These are phyloP conservation scores for Pinus tabuliformis DNA, from an alignment of 75 land plant species.

Conservation along the genomic window DNA sequence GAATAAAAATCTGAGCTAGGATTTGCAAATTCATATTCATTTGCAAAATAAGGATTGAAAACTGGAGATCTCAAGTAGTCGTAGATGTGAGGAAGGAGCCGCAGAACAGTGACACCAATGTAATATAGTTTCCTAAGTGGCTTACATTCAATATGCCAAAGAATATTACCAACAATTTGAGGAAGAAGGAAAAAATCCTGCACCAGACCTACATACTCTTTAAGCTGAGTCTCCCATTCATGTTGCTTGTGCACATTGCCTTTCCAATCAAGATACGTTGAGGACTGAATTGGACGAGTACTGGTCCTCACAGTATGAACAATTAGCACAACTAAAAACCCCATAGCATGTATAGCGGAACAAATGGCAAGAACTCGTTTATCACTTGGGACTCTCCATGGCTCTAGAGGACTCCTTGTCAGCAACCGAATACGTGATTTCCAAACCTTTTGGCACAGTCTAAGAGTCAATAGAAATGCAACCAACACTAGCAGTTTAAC, in stretches of 20 bases:
- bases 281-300: constrained; percentile 6
- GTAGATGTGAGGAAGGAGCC: constrained; percentile 66
- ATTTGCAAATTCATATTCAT: constrained; percentile 57
- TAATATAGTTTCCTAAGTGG: constrained; percentile 56
- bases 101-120: constrained; percentile 56
- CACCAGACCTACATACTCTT: constrained; percentile 64
- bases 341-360: constrained; percentile 41
- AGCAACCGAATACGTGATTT: constrained; percentile 55
- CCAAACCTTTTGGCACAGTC: constrained; percentile 71
- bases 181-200: constrained; percentile 82
- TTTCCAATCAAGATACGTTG: constrained; percentile 12
- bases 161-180: constrained; percentile 54
- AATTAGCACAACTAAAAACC: constrained; percentile 43
- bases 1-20: constrained; percentile 63
- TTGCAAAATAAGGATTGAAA: constrained; percentile 52
- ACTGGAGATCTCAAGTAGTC: constrained; percentile 45
- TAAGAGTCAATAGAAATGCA: constrained; percentile 53
- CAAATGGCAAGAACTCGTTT: constrained; percentile 27
- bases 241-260: constrained; percentile 18
- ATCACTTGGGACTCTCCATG: constrained; percentile 60
- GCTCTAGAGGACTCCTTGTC: constrained; percentile 45
- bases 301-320: constrained; percentile 20
- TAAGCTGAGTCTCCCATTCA: constrained; percentile 37
- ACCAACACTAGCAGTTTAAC: constrained; percentile 57
- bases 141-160: constrained; percentile 54